Conservation (phyloP, 768 basidiomycete genomes). For the Butyriboletus loyo region DNA sequence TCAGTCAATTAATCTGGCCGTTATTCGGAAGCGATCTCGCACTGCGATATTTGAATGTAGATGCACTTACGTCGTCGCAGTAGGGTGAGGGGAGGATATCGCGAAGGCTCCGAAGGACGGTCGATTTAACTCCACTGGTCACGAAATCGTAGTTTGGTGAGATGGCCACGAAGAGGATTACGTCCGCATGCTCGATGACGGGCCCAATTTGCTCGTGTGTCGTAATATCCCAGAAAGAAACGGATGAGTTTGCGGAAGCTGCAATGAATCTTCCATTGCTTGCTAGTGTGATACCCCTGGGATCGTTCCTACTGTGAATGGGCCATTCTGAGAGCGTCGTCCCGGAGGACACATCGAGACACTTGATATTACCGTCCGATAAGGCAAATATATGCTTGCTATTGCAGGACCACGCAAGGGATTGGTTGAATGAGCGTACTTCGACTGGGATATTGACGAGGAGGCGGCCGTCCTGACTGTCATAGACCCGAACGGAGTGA, state of each 20-base stretch:
- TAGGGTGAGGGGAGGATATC: constrained; percentile 2
- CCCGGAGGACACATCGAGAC: background rate
- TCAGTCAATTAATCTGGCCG: background rate
- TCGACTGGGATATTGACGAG: background rate
- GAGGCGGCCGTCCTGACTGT: background rate
- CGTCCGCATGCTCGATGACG: background rate
- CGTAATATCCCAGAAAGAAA: constrained; percentile 15
- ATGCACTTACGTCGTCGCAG: background rate
- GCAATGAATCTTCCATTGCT: constrained; percentile 10
- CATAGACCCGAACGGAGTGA: constrained; percentile 3
- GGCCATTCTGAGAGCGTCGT: background rate
- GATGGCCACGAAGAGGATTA: constrained; percentile 4
- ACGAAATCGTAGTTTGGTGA: constrained; percentile 6
- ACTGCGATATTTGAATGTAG: background rate
- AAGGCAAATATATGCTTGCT: constrained; percentile 6
- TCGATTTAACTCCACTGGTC: background rate
- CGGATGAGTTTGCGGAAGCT: background rate
- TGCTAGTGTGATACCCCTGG: background rate
- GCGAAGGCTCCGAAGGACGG: background rate
- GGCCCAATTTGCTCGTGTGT: constrained; percentile 5
- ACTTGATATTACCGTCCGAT: background rate
- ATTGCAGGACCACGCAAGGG: constrained; percentile 4
- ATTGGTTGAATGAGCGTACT: constrained; percentile 2
- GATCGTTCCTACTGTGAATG: background rate
- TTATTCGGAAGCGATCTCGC: too few species aligned